Evolutionary conservation across 1,284 basidiomycete genomes (phyloP).

Genomic region (Wolfiporia cocos): DNA sequence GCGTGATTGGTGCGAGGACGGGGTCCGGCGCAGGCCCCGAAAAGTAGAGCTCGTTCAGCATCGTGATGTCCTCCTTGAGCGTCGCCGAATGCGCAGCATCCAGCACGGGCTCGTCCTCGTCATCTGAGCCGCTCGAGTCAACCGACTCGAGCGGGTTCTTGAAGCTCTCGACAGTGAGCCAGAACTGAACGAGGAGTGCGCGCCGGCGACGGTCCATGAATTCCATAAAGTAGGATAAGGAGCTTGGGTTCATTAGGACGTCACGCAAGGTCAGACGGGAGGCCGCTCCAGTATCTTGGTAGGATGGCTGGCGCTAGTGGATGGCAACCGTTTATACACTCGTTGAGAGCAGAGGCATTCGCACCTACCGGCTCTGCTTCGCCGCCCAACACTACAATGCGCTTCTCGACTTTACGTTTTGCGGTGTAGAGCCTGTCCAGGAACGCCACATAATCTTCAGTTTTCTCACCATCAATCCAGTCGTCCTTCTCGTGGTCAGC

Average conservation of each 20-base stretch:
- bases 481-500: conserved; percentile 81
- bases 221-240: conserved; percentile 95
- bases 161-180: conserved; percentile 95
- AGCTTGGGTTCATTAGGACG: conserved; percentile 81
- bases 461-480: conserved; percentile 77
- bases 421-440: conserved; percentile 86
- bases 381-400: conserved; percentile 76
- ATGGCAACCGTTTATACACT: background rate
- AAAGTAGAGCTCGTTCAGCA: conserved; percentile 87
- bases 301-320: conserved; percentile 18
- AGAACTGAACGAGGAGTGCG: conserved; percentile 89
- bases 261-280: conserved; percentile 51
- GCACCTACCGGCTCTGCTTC: conserved; percentile 53
- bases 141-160: conserved; percentile 90
- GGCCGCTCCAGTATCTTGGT: conserved; percentile 19
- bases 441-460: conserved; percentile 81
- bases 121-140: conserved; percentile 64
- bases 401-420: conserved; percentile 78
- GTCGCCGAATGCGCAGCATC: conserved; percentile 54
- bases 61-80: conserved; percentile 78
- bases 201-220: conserved; percentile 90
- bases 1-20: conserved; percentile 59
- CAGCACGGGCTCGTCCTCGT: conserved; percentile 62
- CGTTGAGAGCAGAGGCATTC: conserved; percentile 1
- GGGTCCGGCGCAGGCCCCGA: conserved; percentile 51